These are phyloP conservation scores for Podospora comata DNA, from an alignment of 495 filamentous ascomycete genomes.

Conservation along the genomic window DNA sequence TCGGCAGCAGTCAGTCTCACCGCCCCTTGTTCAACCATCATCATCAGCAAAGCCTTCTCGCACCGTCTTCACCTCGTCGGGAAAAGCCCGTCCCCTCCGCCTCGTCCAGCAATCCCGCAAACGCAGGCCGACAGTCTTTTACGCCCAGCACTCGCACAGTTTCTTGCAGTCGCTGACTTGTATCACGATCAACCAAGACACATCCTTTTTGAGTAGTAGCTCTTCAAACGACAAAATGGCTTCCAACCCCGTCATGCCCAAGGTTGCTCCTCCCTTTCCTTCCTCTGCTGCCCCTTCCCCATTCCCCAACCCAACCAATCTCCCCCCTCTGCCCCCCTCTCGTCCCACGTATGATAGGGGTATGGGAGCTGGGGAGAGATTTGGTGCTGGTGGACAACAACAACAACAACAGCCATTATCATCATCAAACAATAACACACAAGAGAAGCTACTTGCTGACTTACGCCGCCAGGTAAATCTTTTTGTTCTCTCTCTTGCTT, in stretches of 20 bases:
- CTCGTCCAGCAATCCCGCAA: conserved; percentile 27
- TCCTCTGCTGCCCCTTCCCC: conserved; percentile 12
- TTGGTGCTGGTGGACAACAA: conserved; percentile 15
- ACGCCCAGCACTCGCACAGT: conserved; percentile 22
- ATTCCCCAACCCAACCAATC: conserved; percentile 17
- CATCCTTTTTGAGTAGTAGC: not conserved
- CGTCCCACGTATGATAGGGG: not conserved
- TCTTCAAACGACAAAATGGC: conserved; percentile 22
- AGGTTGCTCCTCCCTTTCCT: conserved; percentile 24
- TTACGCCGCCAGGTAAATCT: conserved; percentile 29
- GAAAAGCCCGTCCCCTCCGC: conserved; percentile 25
- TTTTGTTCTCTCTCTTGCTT: not conserved
- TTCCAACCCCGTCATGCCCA: conserved; percentile 33
- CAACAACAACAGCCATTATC: no score
- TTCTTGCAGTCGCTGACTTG: conserved; percentile 35
- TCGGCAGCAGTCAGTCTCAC: not conserved
- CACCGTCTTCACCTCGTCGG: conserved; percentile 25
- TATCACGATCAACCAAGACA: conserved; percentile 43
- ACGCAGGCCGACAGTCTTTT: conserved; percentile 28
- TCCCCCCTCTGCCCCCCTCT: not conserved
- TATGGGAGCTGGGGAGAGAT: not conserved
- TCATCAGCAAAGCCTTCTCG: not conserved
- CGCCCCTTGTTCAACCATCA: not conserved
- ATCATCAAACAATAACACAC: conserved; percentile 1
- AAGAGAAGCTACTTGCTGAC: conserved; percentile 29